Evolutionary conservation across 208 protist species (phyloP).

Genomic region (Phytomonas serpens): DNA sequence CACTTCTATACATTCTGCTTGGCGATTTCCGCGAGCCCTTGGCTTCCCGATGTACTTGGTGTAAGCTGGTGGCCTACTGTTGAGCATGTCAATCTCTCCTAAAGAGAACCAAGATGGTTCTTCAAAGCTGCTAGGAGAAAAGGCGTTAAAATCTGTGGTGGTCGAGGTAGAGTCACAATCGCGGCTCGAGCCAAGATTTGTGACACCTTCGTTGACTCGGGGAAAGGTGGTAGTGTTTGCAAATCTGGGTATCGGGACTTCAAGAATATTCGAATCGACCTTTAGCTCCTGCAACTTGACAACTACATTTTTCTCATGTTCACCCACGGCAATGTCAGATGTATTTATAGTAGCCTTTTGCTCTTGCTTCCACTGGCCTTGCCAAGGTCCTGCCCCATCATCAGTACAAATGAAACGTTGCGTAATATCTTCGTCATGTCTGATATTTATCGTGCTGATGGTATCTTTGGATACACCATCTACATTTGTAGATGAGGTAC

Average conservation of each 20-base stretch:
- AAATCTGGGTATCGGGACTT: not conserved
- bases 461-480: not conserved
- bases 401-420: not conserved
- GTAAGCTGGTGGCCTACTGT: slow-evolving; percentile 36
- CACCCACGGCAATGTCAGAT: not conserved
- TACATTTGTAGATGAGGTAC: not conserved
- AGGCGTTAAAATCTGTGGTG: not conserved
- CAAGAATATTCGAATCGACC: not conserved
- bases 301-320: not conserved
- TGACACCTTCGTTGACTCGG: not conserved
- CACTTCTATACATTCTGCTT: slow-evolving; percentile 39
- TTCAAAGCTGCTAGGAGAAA: not conserved
- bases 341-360: not conserved
- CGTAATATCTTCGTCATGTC: not conserved
- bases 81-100: slow-evolving; percentile 20
- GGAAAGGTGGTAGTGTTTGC: not conserved
- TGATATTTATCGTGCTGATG: not conserved
- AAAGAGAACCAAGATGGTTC: not conserved
- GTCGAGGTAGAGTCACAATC: not conserved
- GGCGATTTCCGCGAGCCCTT: slow-evolving; percentile 42
- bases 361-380: not conserved
- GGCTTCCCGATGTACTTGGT: slow-evolving; percentile 25
- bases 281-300: not conserved
- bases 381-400: not conserved
- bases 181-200: not conserved